Percentiles rank a stretch among this genome's conserved stretches.
These are phyloP conservation scores for Castanospermum australe DNA, from an alignment of 306 rosid species.

Conservation along the genomic window DNA sequence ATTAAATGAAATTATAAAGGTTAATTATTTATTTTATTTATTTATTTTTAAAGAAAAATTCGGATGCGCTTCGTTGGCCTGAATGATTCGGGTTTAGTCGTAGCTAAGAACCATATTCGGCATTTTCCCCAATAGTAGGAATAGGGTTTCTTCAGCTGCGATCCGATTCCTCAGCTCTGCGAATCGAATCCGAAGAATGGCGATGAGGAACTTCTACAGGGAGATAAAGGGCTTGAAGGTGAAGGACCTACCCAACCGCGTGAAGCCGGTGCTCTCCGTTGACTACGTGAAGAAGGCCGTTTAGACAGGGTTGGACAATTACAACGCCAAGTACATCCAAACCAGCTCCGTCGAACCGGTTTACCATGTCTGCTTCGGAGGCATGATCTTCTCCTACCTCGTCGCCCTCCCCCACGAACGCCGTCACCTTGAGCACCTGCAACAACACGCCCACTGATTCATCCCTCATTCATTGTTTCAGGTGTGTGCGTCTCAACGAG, in stretches of 20 bases:
- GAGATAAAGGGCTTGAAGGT: conserved; percentile 57
- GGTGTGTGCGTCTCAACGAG: conserved; percentile 10
- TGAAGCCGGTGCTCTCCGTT: conserved; percentile 59
- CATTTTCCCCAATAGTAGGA: no score
- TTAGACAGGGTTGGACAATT: conserved; percentile 54
- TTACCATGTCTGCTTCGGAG: conserved; percentile 62
- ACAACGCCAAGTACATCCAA: conserved; percentile 60
- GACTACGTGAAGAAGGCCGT: conserved; percentile 41
- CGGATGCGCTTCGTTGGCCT: no score
- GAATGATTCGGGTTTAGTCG: no score
- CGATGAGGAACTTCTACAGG: conserved; percentile 56
- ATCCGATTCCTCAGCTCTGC: not conserved
- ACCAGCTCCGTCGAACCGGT: conserved; percentile 48
- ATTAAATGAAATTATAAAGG: no score
- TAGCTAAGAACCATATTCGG: no score
- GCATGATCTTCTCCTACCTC: conserved; percentile 64
- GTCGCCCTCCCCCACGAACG: conserved; percentile 69
- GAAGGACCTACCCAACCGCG: conserved; percentile 46
- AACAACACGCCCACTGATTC: conserved; percentile 51
- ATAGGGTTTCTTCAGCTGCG: conserved; percentile 18
- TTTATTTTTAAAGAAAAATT: no score
- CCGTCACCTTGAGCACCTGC: conserved; percentile 68
- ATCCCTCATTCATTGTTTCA: not conserved
- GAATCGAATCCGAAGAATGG: conserved; percentile 37
- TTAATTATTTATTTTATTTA: no score